phyloP scores from a whole-genome alignment of 1,139 yeast genomes.

The Taphrina pruni region DNA sequence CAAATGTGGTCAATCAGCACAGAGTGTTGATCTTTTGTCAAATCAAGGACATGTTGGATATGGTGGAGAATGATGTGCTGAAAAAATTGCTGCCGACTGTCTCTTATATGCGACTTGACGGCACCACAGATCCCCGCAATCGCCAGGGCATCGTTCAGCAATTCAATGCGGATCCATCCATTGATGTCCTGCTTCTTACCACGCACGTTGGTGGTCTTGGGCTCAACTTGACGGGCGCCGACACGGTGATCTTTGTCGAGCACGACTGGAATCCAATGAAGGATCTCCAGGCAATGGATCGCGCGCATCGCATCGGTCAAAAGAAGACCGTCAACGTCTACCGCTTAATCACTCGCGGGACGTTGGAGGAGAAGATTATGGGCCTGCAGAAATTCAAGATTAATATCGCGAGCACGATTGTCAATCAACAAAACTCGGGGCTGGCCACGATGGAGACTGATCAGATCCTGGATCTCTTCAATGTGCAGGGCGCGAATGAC shows the following conservation, averaged over 20 bases:
- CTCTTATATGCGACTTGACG: conserved; percentile 93
- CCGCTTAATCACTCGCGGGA: conserved; percentile 86
- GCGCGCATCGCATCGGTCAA: conserved; percentile 98
- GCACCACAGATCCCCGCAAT: conserved; percentile 89
- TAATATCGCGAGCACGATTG: conserved; percentile 95
- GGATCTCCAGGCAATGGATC: conserved; percentile 98
- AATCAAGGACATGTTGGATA: conserved; percentile 94
- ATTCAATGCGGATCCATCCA: conserved; percentile 95
- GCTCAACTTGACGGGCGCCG: conserved; percentile 95
- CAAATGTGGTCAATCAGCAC: conserved; percentile 90
- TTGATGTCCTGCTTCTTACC: conserved; percentile 86
- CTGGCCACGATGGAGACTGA: conserved; percentile 95
- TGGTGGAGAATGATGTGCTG: conserved; percentile 88
- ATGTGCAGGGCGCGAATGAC: conserved; percentile 57
- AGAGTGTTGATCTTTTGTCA: conserved; percentile 96
- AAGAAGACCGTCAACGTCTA: conserved; percentile 96
- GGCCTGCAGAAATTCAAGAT: conserved; percentile 96
- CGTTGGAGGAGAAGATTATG: conserved; percentile 97
- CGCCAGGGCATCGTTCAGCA: conserved; percentile 90
- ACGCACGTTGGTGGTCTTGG: conserved; percentile 99
- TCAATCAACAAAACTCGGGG: conserved; percentile 95
- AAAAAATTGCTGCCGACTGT: conserved; percentile 87
- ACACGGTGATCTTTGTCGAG: conserved; percentile 96
- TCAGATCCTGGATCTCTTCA: conserved; percentile 88
- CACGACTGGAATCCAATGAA: conserved; percentile 99